These are phyloP conservation scores for Meyerozyma elateridarum DNA, from an alignment of 1,139 yeast species.

Conservation along the genomic window DNA sequence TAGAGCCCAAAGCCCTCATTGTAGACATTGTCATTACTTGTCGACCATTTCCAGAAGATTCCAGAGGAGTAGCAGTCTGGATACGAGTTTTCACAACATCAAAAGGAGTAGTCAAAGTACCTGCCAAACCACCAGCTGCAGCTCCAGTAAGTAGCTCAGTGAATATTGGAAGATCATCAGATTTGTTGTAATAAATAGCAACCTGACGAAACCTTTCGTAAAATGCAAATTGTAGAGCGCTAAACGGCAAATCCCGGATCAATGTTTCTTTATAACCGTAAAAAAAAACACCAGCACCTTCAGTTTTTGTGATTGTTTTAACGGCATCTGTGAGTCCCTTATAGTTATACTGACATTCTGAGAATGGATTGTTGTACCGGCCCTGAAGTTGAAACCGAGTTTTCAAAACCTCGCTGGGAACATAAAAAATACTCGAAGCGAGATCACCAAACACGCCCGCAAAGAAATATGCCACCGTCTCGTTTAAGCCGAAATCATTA, in stretches of 20 bases:
- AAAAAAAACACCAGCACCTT: slow-evolving; percentile 73
- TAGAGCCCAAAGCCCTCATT: slow-evolving; percentile 54
- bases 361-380: slow-evolving; percentile 70
- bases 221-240: slow-evolving; percentile 93
- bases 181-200: slow-evolving; percentile 45
- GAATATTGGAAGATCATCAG: slow-evolving; percentile 49
- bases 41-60: background rate
- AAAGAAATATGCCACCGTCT: slow-evolving; percentile 70
- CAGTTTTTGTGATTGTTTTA: slow-evolving; percentile 53
- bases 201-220: slow-evolving; percentile 76
- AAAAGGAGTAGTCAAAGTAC: slow-evolving; percentile 73
- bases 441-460: slow-evolving; percentile 92
- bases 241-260: slow-evolving; percentile 87
- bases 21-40: slow-evolving; percentile 54
- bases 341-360: slow-evolving; percentile 84
- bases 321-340: slow-evolving; percentile 67
- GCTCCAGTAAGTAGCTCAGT: slow-evolving; percentile 85
- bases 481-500: slow-evolving; percentile 61
- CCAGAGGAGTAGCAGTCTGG: slow-evolving; percentile 52
- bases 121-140: slow-evolving; percentile 95
- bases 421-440: slow-evolving; percentile 86
- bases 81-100: slow-evolving; percentile 93
- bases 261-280: slow-evolving; percentile 93
- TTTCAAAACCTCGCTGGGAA: slow-evolving; percentile 95
- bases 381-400: slow-evolving; percentile 94